Percentiles rank a stretch among this genome's conserved stretches.
Conservation (phyloP, 23 red algal genomes). For the Rhodosorus marinus region DNA sequence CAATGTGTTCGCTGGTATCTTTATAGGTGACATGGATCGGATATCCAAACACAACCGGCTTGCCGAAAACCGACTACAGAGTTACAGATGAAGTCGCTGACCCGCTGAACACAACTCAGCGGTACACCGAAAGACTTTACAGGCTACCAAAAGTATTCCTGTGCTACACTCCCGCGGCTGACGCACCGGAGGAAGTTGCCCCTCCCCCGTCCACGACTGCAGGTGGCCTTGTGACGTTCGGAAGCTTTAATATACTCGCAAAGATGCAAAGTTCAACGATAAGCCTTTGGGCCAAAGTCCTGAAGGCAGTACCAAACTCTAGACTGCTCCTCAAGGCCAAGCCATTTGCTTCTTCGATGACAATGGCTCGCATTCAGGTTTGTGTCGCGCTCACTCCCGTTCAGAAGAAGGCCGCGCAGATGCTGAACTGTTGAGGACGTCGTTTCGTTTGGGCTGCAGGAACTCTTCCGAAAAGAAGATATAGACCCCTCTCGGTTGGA, state of each 20-base stretch:
- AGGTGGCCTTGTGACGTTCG: conserved; percentile 56
- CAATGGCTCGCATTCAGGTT: conserved; percentile 26
- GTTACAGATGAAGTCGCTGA: conserved; percentile 48
- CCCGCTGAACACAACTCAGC: conserved; percentile 36
- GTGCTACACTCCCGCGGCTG: conserved; percentile 53
- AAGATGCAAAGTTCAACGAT: conserved; percentile 51
- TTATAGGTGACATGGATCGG: conserved; percentile 80
- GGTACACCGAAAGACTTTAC: conserved; percentile 55
- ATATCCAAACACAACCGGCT: conserved; percentile 69
- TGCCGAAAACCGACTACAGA: conserved; percentile 39
- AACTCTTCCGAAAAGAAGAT: conserved; percentile 26
- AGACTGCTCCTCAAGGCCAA: conserved; percentile 52
- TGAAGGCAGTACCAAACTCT: conserved; percentile 35
- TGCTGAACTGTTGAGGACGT: no score
- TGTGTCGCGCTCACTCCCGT: no score
- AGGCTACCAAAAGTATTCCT: conserved; percentile 48
- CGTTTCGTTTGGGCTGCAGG: no score
- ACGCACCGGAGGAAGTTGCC: conserved; percentile 24
- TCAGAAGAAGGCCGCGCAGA: no score
- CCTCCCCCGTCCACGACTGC: conserved; percentile 7
- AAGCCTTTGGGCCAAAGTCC: conserved; percentile 42
- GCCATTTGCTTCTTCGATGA: conserved; percentile 15
- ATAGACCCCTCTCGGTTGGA: conserved; percentile 25
- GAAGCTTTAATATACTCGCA: conserved; percentile 61
- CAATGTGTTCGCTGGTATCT: no score